A percentile compares a stretch with the other conserved stretches of the same genome.
phyloP scores from a whole-genome alignment of 2,329 filamentous ascomycete species.

The Albophoma yamanashiensis region DNA sequence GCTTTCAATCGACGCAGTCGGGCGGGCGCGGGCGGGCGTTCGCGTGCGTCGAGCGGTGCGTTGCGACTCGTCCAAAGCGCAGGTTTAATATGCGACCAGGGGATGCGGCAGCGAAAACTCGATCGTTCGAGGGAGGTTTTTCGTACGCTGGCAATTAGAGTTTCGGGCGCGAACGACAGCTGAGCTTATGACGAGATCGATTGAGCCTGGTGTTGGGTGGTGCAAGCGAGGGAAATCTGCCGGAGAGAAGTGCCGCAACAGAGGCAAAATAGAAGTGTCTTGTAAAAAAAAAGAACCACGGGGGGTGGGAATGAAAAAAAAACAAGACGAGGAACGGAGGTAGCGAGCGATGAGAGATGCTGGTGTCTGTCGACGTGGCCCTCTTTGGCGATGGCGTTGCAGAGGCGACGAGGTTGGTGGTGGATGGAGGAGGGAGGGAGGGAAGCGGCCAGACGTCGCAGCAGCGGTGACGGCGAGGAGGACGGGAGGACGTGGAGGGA shows the following conservation, averaged over 20 bases:
- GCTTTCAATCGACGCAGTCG: background rate
- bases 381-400: background rate
- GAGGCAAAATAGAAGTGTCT: background rate
- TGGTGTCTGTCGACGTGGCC: background rate
- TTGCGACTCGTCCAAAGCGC: background rate
- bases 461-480: background rate
- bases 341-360: background rate
- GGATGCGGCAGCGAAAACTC: background rate
- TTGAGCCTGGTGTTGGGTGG: background rate
- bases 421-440: background rate
- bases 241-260: background rate
- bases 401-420: background rate
- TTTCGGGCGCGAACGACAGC: background rate
- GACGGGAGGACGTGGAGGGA: background rate
- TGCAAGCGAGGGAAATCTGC: background rate
- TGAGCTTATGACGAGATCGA: background rate
- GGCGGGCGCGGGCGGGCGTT: background rate
- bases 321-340: background rate
- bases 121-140: background rate
- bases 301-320: background rate
- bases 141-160: background rate
- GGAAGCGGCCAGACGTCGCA: background rate
- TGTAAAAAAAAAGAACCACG: background rate
- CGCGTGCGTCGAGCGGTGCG: background rate
- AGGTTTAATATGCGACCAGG: background rate